Base-by-base conservation (phyloP, 1,284 basidiomycete genomes). In the Cryptococcus sp. region DNA sequence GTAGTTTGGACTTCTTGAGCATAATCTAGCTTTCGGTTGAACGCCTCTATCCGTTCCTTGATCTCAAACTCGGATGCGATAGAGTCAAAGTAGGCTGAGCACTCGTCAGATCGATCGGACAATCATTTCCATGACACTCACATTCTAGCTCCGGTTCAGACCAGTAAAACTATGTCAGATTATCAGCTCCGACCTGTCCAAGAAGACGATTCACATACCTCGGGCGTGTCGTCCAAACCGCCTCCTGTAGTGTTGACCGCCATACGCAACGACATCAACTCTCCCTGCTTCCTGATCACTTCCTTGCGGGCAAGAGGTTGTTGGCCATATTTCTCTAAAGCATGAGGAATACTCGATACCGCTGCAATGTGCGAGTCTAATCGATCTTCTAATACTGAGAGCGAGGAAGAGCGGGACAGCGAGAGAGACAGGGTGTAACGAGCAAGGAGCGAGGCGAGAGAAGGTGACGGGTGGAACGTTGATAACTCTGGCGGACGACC, bases 21-120 rank as follows among this genome's bases (percentile, higher is more conserved):
- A 77, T 95, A 94, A 15, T 91, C 93, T 59, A 94, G 92, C 74
- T 94, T 94, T 70, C 91, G 89, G 73, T 94, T 94, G 55, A 94
- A 84, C 0, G 88, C 85, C 39, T 85, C 83, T 3, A 90, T 90
- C 27, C 92, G 84, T 40, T 85, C 81, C 69, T 86, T 87, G 64
- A 95, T 87, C 72, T 95, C 92, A 44, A 94, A 81, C 16, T 91
- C 91, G 55, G 84, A 81, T 53, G 86, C 88, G 69, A 94, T 80
- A 1, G 87, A 86, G 71, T 91, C 88, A 77, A 95, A 94, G 74
- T 89, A 88, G n/a, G 82, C 87, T 90, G 31, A 42, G 13, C 31
- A 15, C 22, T 20, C 38, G 54, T 27, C 27, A 45, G 38, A 27
- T 39, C 25, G 11, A 11, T 19, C 22, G 31, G 20, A 23, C n/a